Base-by-base conservation (phyloP, 257 asterid genomes). In the Ilex asprella region DNA sequence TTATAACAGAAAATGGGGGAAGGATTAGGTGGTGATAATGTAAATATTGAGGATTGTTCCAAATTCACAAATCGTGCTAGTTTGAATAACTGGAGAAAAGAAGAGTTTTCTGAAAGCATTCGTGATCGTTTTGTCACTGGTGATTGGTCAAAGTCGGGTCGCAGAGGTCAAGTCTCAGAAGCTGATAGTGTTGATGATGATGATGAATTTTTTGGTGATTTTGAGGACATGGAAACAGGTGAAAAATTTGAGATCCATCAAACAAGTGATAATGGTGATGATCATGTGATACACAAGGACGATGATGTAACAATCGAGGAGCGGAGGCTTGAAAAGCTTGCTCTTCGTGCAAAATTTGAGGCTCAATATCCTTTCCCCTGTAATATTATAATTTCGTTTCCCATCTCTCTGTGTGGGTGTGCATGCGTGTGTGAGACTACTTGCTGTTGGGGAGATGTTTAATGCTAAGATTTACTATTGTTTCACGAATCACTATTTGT, bases 141-240 rank as follows among this genome's bases (percentile, higher is more conserved):
- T 68, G 89, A 85, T 76, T 92, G 95, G 98, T 80, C 85, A 4
- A 86, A 83, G 73, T 95, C 91, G 31, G 86, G 94, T 65, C 67
- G 67, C 63, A 77, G 94, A 75, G 92, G 89, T 67, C 71, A 74
- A 69, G 69, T 62, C 58, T 56, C 79, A 9, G 80, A 67, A 35
- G 88, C 55, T 65, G 85, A 74, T 68, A 75, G 59, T 66, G 49
- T 47, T 61, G 79, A 64, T 67, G 83, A 58, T 32, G 79, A 65
- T 4, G 86, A 79, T 31, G 83, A 71, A 51, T 82, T 75, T 56
- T 75, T 80, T 73, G 99, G 94, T 63, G 96, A 87, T 54, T 89
- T 93, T 76, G 97, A 89, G 79, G 99, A 93, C 78, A 64, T 93
- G 79, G 99, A 93, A 84, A 87, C 96, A 8, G 99, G 97, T 67